Percentiles rank a stretch among this genome's conserved stretches.
phyloP scores from a whole-genome alignment of 2,329 filamentous ascomycete genomes.

The Herpotrichia juniperi region DNA sequence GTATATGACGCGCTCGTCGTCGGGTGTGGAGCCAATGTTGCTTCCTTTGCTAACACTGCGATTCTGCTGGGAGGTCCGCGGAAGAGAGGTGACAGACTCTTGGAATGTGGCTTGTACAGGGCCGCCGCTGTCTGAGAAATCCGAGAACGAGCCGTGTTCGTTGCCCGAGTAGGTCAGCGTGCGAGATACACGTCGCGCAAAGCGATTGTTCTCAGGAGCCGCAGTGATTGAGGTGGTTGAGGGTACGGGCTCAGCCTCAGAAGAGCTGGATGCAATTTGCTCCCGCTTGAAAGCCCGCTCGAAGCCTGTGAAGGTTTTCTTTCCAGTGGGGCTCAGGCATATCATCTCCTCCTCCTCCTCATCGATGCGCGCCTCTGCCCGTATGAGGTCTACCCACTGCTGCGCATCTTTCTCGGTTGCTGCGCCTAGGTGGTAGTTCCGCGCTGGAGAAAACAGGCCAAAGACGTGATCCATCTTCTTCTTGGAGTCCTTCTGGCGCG shows the following conservation, averaged over 20 bases:
- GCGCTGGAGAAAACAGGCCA: slow-evolving; percentile 86
- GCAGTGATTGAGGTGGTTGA: slow-evolving; percentile 29
- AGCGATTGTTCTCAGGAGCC: slow-evolving; percentile 38
- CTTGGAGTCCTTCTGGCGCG: slow-evolving; percentile 86
- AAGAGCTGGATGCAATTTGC: slow-evolving; percentile 51
- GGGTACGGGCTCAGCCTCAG: slow-evolving; percentile 48
- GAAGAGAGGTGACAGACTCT: slow-evolving; percentile 56
- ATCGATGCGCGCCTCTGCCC: slow-evolving; percentile 80
- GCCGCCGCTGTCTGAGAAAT: slow-evolving; percentile 76
- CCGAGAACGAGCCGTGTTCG: slow-evolving; percentile 79
- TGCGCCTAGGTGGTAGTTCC: slow-evolving; percentile 91
- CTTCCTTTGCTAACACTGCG: slow-evolving; percentile 70
- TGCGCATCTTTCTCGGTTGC: slow-evolving; percentile 74
- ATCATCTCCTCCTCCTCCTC: slow-evolving; percentile 87
- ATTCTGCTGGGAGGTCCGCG: slow-evolving; percentile 27
- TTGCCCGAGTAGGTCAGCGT: slow-evolving; percentile 67
- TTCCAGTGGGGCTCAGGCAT: slow-evolving; percentile 68
- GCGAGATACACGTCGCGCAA: slow-evolving; percentile 64
- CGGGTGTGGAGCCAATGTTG: slow-evolving; percentile 53
- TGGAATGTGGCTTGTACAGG: slow-evolving; percentile 49
- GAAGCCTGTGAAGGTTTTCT: slow-evolving; percentile 53
- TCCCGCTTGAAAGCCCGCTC: slow-evolving; percentile 34
- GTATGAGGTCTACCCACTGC: slow-evolving; percentile 85
- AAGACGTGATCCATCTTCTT: slow-evolving; percentile 87
- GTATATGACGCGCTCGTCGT: slow-evolving; percentile 89